These are phyloP conservation scores for Neocucurbitaria cava DNA, from an alignment of 2,329 filamentous ascomycete genomes.

Conservation along the genomic window DNA sequence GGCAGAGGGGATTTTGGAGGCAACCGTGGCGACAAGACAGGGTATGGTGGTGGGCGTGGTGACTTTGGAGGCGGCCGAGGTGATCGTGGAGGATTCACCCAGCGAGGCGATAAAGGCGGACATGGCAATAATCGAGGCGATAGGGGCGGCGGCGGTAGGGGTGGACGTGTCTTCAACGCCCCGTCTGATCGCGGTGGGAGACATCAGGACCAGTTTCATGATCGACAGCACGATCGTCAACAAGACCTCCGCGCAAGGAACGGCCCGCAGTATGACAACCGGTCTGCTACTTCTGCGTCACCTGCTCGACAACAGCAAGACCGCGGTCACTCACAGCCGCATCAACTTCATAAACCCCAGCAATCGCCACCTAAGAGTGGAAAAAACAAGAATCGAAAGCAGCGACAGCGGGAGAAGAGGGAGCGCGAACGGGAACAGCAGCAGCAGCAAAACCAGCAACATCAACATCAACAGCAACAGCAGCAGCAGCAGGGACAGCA, in stretches of 20 bases:
- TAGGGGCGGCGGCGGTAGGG: conserved; percentile 14
- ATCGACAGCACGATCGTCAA: conserved; percentile 21
- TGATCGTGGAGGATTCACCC: conserved; percentile 20
- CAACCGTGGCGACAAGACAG: conserved; percentile 36
- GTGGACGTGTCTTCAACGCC: conserved; percentile 35
- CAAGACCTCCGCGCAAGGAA: conserved; percentile 28
- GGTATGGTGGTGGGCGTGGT: conserved; percentile 30
- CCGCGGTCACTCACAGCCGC: conserved; percentile 23
- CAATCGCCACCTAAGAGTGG: conserved; percentile 31
- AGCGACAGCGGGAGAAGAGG: conserved; percentile 36
- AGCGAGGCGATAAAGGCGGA: conserved; percentile 30
- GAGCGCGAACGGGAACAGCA: conserved; percentile 28
- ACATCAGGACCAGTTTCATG: conserved; percentile 26
- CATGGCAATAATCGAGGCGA: conserved; percentile 18
- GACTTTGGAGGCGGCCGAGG: conserved; percentile 37
- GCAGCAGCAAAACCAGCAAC: conserved; percentile 22
- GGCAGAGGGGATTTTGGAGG: conserved; percentile 33
- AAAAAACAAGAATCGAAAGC: conserved; percentile 43
- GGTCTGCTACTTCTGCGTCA: conserved; percentile 26
- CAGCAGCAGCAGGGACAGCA: conserved; percentile 17
- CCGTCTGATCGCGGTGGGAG: conserved; percentile 32
- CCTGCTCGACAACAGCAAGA: conserved; percentile 32
- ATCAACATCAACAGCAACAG: conserved; percentile 19
- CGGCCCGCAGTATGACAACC: conserved; percentile 31
- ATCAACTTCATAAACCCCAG: conserved; percentile 15